Evolutionary conservation across 371 early-diverging fungal genomes (phyloP).

Genomic region (Sporodiniella umbellata): DNA sequence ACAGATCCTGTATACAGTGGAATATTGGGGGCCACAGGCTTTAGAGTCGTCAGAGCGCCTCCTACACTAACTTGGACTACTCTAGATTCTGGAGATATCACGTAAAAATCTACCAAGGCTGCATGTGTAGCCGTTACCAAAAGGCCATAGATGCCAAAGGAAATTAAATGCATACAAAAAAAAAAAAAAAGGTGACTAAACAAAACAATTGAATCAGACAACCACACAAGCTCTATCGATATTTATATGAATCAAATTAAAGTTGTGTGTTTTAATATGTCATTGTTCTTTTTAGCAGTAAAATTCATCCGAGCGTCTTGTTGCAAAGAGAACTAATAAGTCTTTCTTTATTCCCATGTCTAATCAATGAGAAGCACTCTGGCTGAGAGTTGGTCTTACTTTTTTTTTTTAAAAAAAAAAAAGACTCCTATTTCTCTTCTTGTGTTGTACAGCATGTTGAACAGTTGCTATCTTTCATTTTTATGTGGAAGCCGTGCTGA

Average conservation of each 20-base stretch:
- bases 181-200: not conserved
- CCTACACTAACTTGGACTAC: constrained; percentile 40
- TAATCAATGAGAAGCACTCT: too few species aligned
- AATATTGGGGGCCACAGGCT: constrained; percentile 32
- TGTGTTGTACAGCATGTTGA: too few species aligned
- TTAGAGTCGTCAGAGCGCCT: constrained; percentile 28
- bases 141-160: not conserved
- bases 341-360: too few species aligned
- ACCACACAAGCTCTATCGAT: too few species aligned
- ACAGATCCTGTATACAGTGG: constrained; percentile 16
- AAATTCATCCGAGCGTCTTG: not conserved
- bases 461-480: too few species aligned
- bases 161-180: not conserved
- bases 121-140: constrained; percentile 16
- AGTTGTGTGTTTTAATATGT: not conserved
- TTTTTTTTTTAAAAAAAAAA: too few species aligned
- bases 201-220: not conserved
- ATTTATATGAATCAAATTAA: not conserved
- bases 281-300: not conserved
- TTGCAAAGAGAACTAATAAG: not conserved
- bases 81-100: constrained; percentile 45
- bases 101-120: constrained; percentile 40
- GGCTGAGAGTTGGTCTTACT: too few species aligned
- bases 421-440: too few species aligned
- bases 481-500: too few species aligned